These are phyloP conservation scores for Gonapodya prolifera DNA, from an alignment of 192 early-diverging fungal genomes.

Conservation along the genomic window DNA sequence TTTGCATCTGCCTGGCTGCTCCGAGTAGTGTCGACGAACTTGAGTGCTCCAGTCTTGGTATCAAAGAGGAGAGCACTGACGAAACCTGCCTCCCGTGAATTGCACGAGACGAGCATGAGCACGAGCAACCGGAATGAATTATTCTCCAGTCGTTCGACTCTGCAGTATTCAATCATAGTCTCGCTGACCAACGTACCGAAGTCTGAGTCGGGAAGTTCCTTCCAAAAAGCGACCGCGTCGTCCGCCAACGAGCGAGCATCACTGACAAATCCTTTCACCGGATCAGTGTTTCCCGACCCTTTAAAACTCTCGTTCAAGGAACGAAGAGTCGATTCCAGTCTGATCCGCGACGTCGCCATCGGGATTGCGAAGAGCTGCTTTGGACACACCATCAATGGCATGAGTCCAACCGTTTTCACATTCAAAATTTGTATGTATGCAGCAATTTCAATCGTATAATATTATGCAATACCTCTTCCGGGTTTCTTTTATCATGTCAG, in stretches of 20 bases:
- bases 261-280: neutral
- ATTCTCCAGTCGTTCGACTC: too few relatives aligned
- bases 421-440: too few relatives aligned
- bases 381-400: too few relatives aligned
- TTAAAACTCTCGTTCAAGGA: neutral
- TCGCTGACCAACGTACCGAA: neutral
- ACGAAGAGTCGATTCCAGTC: neutral
- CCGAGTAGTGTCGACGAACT: neutral
- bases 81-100: neutral
- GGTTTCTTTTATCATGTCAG: too few relatives aligned
- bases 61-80: neutral
- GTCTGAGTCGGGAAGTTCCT: neutral
- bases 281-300: neutral
- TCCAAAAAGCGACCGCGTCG: neutral
- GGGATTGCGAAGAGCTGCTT: too few relatives aligned
- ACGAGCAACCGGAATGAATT: too few relatives aligned
- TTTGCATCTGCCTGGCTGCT: neutral
- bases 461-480: too few relatives aligned
- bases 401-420: too few relatives aligned
- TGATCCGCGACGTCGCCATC: neutral
- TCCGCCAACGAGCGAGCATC: neutral
- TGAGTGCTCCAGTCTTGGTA: neutral
- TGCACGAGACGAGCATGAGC: too few relatives aligned
- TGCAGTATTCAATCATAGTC: too few relatives aligned
- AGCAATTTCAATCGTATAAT: too few relatives aligned